These are phyloP conservation scores for Maudiozyma bulderi DNA, from an alignment of 805 yeast species.

Conservation along the genomic window DNA sequence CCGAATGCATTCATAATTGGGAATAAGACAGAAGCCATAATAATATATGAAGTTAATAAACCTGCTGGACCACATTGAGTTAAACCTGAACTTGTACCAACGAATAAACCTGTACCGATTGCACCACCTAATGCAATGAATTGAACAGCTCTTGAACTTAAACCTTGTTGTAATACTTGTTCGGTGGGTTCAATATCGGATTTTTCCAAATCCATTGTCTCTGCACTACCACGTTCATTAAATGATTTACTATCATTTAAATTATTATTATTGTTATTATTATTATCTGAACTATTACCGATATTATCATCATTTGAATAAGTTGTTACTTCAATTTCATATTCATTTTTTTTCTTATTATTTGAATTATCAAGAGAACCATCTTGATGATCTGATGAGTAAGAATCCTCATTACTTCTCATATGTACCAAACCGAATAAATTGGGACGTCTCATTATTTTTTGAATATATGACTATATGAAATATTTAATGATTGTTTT, in stretches of 20 bases:
- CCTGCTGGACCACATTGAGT: conserved; percentile 67
- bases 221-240: not conserved
- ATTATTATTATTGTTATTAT: not conserved
- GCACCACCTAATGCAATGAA: conserved; percentile 79
- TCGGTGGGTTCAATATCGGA: not conserved
- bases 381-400: not conserved
- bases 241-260: not conserved
- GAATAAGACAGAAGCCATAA: conserved; percentile 55
- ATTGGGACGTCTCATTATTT: not conserved
- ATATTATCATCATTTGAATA: not conserved
- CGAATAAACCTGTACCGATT: conserved; percentile 76
- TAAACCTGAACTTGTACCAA: conserved; percentile 59
- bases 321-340: not conserved
- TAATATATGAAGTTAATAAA: conserved; percentile 48
- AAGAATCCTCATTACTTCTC: not conserved
- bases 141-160: conserved; percentile 58
- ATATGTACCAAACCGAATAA: not conserved
- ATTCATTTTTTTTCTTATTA: not conserved
- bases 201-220: not conserved
- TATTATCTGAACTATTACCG: not conserved
- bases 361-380: not conserved
- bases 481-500: not conserved
- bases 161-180: conserved; percentile 15
- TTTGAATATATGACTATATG: not conserved
- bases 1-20: conserved; percentile 57